Evolutionary conservation across 2,329 filamentous ascomycete species (phyloP).

Genomic region (Stemphylium lycopersici): DNA sequence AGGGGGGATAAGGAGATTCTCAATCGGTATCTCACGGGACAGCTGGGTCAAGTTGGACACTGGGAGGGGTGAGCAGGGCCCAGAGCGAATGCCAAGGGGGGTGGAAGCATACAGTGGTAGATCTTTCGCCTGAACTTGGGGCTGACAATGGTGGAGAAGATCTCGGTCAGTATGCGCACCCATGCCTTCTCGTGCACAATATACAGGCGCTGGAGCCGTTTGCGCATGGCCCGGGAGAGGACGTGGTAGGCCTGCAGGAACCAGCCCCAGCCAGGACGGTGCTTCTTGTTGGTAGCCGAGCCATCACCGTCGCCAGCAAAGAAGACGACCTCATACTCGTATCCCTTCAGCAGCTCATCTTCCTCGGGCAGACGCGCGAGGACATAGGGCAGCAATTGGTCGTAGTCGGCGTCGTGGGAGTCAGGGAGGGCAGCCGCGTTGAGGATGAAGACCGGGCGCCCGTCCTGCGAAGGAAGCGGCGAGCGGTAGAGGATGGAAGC

Average conservation of each 20-base stretch:
- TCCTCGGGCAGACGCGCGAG: conserved; percentile 61
- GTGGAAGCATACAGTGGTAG: conserved; percentile 54
- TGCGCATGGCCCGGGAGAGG: conserved; percentile 60
- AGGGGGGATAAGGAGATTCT: conserved; percentile 60
- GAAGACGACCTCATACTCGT: conserved; percentile 63
- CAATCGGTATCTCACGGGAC: conserved; percentile 58
- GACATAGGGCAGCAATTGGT: conserved; percentile 61
- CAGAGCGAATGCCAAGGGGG: not conserved
- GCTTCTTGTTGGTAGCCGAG: conserved; percentile 55
- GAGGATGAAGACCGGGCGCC: conserved; percentile 60
- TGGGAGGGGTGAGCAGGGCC: conserved; percentile 29
- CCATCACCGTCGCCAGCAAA: conserved; percentile 61
- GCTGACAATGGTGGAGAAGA: conserved; percentile 63
- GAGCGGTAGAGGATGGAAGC: conserved; percentile 62
- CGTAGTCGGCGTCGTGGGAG: conserved; percentile 60
- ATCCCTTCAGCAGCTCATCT: conserved; percentile 60
- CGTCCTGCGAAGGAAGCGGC: conserved; percentile 56
- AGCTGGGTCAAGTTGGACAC: conserved; percentile 58
- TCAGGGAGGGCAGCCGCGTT: conserved; percentile 64
- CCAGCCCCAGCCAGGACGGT: conserved; percentile 61
- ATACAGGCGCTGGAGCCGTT: conserved; percentile 62
- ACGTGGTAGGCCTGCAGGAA: conserved; percentile 64
- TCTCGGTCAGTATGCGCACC: conserved; percentile 62
- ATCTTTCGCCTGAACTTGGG: conserved; percentile 65
- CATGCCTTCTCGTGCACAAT: conserved; percentile 64